phyloP scores from a whole-genome alignment of 1,284 basidiomycete species.

The Neolentinus lepideus region DNA sequence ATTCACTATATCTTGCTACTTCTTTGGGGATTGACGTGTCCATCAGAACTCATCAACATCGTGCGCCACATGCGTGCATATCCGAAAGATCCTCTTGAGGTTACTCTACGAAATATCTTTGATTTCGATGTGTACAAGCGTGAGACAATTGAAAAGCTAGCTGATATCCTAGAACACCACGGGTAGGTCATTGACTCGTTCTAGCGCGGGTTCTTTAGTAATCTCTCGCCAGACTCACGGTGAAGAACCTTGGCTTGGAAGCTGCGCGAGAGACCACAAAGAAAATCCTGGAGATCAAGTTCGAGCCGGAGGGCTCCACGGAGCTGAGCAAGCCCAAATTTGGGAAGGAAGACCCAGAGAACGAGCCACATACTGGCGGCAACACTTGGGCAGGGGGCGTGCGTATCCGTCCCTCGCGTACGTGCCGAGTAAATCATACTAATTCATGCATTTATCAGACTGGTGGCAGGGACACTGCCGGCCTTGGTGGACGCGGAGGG shows the following conservation, averaged over 20 bases:
- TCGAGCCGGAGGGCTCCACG: slow-evolving; percentile 42
- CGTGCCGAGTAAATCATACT: slow-evolving; percentile 1
- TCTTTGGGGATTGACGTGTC: slow-evolving; percentile 1
- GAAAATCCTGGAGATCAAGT: slow-evolving; percentile 47
- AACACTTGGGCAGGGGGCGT: slow-evolving; percentile 60
- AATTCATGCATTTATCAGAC: slow-evolving; percentile 28
- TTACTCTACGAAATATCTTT: slow-evolving; percentile 54
- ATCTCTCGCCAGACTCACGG: slow-evolving; percentile 32
- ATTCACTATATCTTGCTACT: background rate
- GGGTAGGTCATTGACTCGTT: slow-evolving; percentile 31
- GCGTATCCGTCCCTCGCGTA: too few species aligned
- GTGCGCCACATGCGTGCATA: slow-evolving; percentile 56
- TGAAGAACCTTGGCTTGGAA: slow-evolving; percentile 44
- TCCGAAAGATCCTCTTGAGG: slow-evolving; percentile 46
- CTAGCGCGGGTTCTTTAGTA: background rate
- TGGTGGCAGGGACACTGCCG: slow-evolving; percentile 61
- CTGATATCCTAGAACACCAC: slow-evolving; percentile 47
- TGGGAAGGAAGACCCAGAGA: slow-evolving; percentile 46
- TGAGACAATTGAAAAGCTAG: slow-evolving; percentile 54
- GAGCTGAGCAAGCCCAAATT: slow-evolving; percentile 46
- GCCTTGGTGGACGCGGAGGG: slow-evolving; percentile 54
- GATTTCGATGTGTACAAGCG: slow-evolving; percentile 63
- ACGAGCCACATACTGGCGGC: slow-evolving; percentile 51
- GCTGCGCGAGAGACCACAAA: slow-evolving; percentile 43
- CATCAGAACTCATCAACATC: slow-evolving; percentile 56